Evolutionary conservation across 2,329 filamentous ascomycete species (phyloP), one percentile per base, ranked within the genome.

Genomic region (Penicillium sp.): DNA sequence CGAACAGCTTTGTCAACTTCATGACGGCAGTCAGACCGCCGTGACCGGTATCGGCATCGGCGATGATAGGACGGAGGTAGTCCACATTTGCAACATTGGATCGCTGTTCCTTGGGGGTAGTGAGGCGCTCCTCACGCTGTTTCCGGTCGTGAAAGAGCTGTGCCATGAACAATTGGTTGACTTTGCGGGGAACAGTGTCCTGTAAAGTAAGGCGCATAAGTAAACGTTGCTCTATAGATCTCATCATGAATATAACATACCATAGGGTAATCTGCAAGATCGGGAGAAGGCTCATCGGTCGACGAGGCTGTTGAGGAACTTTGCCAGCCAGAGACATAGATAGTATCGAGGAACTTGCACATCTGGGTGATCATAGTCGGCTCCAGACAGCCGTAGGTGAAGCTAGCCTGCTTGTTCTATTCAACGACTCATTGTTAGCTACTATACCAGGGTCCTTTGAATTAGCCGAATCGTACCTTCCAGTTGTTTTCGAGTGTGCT

Each of bases 91-190:
- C 80, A 50, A 95, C 79, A 61, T 86, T 88, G 65, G 80, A 77
- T 55, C 95, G 90, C 71, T 92, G 83, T 24, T 83, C 80, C 73
- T 89, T 89, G 27, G 92, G 86, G 8, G 84, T 87, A 63, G 86
- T 89, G 52, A 98, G 80, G 58, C 95, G 91, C 77, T 98, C 95
- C 77, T 98, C 92, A 64, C 95, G 89, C 80, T 99, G 95, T 80
- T 99, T 99, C 72, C 95, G 90, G 84, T 99, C 95, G 80, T 99
- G 95, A 89, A 99, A 99, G 56, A 98, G 87, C 79, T 99, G 95
- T 14, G 95, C 93, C 86, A 96, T 93, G 86, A 96, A 99, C 52
- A 99, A 86, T 74, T 99, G 95, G 72, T 90, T 86, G 64, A 99
- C 95, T 79, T 99, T 99, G 83, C 98, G 96, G 52, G 95, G 95